phyloP scores from a whole-genome alignment of 306 rosid genomes.

The Pyrus bretschneideri region DNA sequence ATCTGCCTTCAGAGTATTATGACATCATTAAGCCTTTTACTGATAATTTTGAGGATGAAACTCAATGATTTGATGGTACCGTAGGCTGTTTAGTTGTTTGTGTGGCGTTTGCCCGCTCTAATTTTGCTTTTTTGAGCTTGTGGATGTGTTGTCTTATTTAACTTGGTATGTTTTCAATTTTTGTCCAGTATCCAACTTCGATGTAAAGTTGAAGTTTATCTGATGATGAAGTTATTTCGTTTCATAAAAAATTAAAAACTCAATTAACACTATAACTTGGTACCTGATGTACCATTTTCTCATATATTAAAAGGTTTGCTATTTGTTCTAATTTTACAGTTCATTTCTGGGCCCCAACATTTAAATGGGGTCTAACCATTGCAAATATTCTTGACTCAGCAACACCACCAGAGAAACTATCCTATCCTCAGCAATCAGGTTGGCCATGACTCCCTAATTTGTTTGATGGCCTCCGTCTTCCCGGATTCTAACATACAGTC shows the following conservation, averaged over 20 bases:
- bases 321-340: not conserved
- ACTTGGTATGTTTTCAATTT: too few relatives aligned
- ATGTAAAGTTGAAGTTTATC: too few relatives aligned
- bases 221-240: too few relatives aligned
- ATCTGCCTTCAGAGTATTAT: not conserved
- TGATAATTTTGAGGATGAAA: too few relatives aligned
- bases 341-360: slow-evolving; percentile 28
- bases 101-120: too few relatives aligned
- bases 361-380: slow-evolving; percentile 22
- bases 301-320: not conserved
- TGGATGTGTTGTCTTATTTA: too few relatives aligned
- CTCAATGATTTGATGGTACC: not conserved
- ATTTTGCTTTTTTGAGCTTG: too few relatives aligned
- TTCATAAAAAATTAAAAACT: too few relatives aligned
- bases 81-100: too few relatives aligned
- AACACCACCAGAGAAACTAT: slow-evolving; percentile 21
- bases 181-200: too few relatives aligned
- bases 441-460: not conserved
- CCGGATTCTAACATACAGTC: not conserved
- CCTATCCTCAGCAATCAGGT: slow-evolving; percentile 25
- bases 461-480: not conserved
- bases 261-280: too few relatives aligned
- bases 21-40: not conserved
- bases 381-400: slow-evolving; percentile 20
- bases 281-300: too few relatives aligned